phyloP scores from a whole-genome alignment of 345 rosid species.

The Rhizophora apiculata region DNA sequence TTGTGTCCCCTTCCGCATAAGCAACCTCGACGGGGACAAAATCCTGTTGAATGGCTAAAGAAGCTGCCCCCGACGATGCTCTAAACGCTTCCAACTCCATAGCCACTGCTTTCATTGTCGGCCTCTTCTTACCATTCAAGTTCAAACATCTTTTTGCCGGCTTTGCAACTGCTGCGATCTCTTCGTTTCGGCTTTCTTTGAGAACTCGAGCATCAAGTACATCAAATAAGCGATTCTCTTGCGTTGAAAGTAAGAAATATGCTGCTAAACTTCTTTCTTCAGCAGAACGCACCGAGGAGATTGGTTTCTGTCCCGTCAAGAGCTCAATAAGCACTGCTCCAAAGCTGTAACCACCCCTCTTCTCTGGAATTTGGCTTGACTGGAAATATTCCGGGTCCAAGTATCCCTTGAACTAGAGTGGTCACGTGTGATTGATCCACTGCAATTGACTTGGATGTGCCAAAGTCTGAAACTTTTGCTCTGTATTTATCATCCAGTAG shows the following conservation, averaged over 20 bases:
- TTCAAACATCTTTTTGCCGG: slow-evolving; percentile 2
- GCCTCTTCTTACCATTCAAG: slow-evolving; percentile 4
- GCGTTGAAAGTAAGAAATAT: slow-evolving; percentile 1
- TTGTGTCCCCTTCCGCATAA: not conserved
- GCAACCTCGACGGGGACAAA: not conserved
- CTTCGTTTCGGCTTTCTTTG: not conserved
- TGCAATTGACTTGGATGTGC: not conserved
- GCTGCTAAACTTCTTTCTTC: not conserved
- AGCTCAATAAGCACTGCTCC: not conserved
- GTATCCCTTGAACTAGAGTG: not conserved
- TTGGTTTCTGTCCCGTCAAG: not conserved
- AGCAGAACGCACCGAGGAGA: not conserved
- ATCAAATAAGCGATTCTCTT: not conserved
- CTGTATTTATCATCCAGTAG: not conserved
- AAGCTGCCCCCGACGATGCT: not conserved
- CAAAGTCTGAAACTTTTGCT: not conserved
- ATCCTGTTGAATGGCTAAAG: not conserved
- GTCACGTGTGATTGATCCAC: not conserved
- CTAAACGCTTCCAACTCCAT: slow-evolving; percentile 5
- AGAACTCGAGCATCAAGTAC: slow-evolving; percentile 1
- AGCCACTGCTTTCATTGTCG: slow-evolving; percentile 2
- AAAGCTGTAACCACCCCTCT: not conserved
- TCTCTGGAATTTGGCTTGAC: not conserved
- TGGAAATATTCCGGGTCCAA: not conserved
- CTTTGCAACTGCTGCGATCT: not conserved